phyloP scores from a whole-genome alignment of 768 basidiomycete genomes.

The Russula dissimulans region DNA sequence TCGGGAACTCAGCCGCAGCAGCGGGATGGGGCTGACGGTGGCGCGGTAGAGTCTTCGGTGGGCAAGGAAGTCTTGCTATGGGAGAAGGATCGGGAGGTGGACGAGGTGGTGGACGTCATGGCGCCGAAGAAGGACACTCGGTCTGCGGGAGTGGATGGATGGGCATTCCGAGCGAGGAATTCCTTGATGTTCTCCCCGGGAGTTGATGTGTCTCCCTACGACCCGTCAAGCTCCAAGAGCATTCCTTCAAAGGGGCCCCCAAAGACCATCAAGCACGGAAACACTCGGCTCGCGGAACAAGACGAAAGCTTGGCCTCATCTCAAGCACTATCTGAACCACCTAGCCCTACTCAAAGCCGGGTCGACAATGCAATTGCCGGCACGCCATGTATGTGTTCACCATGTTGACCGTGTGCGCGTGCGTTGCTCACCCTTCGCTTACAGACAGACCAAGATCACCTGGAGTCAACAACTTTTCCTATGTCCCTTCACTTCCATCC shows the following conservation, averaged over 20 bases:
- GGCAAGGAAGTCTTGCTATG: conserved; percentile 22
- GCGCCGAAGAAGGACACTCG: conserved; percentile 69
- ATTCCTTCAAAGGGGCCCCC: conserved; percentile 34
- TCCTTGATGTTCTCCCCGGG: conserved; percentile 94
- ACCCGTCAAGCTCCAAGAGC: conserved; percentile 31
- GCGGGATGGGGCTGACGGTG: conserved; percentile 26
- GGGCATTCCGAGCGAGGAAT: conserved; percentile 87
- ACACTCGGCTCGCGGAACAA: conserved; percentile 72
- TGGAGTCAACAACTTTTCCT: conserved; percentile 48
- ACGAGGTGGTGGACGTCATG: conserved; percentile 55
- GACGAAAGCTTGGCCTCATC: conserved; percentile 41
- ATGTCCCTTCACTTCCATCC: conserved; percentile 81
- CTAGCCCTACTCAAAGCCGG: conserved; percentile 84
- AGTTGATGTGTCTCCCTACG: conserved; percentile 76
- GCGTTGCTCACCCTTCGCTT: conserved; percentile 5
- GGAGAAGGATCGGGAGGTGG: conserved; percentile 16
- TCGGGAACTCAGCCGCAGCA: not conserved
- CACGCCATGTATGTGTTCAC: conserved; percentile 61
- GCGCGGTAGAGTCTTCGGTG: conserved; percentile 19
- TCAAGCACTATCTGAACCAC: conserved; percentile 47
- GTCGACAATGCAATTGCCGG: conserved; percentile 91
- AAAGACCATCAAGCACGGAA: conserved; percentile 64
- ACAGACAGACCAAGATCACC: conserved; percentile 59
- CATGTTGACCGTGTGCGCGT: not conserved
- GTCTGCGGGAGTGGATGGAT: conserved; percentile 64